Conservation (phyloP, 305 asterid species). For the Galium porrigens region DNA sequence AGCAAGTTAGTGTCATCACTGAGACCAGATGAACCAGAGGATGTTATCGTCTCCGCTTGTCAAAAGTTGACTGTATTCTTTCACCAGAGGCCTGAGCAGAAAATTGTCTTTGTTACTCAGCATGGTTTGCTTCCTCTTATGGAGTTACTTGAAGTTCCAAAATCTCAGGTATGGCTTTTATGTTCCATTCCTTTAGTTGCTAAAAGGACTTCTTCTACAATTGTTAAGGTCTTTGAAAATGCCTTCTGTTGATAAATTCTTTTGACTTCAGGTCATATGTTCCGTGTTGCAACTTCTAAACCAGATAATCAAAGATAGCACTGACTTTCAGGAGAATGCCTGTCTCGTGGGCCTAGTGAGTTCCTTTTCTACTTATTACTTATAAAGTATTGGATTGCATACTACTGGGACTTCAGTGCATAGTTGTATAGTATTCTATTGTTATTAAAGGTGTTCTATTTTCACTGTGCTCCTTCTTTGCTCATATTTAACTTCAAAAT, state of each 20-base stretch:
- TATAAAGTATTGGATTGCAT: background rate
- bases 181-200: conserved; percentile 10
- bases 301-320: conserved; percentile 75
- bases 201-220: background rate
- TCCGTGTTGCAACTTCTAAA: conserved; percentile 86
- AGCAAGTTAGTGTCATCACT: conserved; percentile 72
- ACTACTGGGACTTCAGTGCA: background rate
- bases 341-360: conserved; percentile 96
- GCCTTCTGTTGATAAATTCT: conserved; percentile 11
- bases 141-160: conserved; percentile 91
- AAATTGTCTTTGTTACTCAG: conserved; percentile 74
- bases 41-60: conserved; percentile 74
- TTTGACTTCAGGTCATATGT: conserved; percentile 57
- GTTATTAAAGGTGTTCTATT: background rate
- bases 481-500: background rate
- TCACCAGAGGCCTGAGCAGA: conserved; percentile 85
- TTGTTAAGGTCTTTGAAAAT: background rate
- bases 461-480: background rate
- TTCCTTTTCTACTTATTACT: conserved; percentile 10
- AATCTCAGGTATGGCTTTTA: conserved; percentile 54
- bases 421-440: background rate
- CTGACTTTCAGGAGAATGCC: conserved; percentile 93
- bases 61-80: conserved; percentile 76
- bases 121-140: conserved; percentile 89
- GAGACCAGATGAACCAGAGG: conserved; percentile 93